Conservation (phyloP, 768 basidiomycete genomes). For the Clathrus columnatus region DNA sequence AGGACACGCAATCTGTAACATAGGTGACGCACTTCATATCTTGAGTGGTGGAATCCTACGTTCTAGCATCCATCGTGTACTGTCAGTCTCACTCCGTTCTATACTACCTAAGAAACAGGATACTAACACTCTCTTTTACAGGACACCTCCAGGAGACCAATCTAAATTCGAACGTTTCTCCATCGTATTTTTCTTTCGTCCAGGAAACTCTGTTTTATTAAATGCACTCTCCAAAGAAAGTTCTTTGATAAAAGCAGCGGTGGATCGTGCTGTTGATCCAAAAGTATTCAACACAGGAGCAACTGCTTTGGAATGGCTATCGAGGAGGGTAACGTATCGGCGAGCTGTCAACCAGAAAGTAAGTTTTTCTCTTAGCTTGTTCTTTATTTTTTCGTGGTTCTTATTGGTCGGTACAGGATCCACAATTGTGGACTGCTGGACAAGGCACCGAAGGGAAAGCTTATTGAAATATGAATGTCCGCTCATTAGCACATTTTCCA, state of each 20-base stretch:
- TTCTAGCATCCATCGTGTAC: not conserved
- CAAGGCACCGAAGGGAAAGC: no score
- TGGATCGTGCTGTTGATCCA: not conserved
- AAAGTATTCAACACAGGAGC: not conserved
- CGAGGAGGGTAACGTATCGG: not conserved
- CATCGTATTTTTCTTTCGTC: constrained; percentile 28
- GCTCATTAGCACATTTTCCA: no score
- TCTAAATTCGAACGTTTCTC: constrained; percentile 24
- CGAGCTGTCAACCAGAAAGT: not conserved
- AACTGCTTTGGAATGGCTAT: not conserved
- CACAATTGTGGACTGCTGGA: no score
- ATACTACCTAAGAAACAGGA: no score
- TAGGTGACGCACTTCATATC: constrained; percentile 36
- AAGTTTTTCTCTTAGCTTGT: no score
- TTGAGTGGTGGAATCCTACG: constrained; percentile 37
- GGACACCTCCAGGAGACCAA: constrained; percentile 30
- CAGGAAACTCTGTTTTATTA: not conserved
- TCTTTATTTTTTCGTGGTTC: no score
- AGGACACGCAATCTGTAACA: constrained; percentile 37
- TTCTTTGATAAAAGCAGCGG: not conserved
- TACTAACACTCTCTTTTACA: no score
- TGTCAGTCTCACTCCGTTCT: no score
- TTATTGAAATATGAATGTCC: no score
- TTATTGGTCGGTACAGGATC: no score
- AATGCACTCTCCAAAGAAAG: no score